Evolutionary conservation across 768 basidiomycete genomes (phyloP).

Genomic region (Cystobasidium ongulense): DNA sequence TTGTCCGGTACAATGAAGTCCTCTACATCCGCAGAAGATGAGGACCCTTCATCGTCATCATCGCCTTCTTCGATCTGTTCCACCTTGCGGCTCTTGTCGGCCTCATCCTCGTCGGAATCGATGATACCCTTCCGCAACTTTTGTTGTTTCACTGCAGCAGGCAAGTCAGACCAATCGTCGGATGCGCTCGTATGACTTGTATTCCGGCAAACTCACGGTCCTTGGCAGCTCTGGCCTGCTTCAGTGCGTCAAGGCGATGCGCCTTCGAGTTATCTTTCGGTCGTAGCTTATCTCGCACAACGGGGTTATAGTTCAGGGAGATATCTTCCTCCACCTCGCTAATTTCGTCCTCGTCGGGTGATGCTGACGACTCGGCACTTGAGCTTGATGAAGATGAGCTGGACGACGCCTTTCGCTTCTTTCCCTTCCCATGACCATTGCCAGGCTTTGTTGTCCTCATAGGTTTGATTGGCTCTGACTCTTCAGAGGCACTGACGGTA

Average conservation of each 20-base stretch:
- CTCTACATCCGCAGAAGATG: neutral
- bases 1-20: slow-evolving; percentile 2
- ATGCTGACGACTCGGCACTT: neutral
- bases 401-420: neutral
- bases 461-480: neutral
- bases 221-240: slow-evolving; percentile 8
- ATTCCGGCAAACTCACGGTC: neutral
- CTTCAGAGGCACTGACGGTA: neutral
- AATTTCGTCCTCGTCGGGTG: neutral
- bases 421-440: neutral
- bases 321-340: slow-evolving; percentile 13
- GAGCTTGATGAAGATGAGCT: slow-evolving; percentile 6
- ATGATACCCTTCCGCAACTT: slow-evolving; percentile 17
- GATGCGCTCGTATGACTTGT: neutral
- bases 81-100: neutral
- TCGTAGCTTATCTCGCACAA: slow-evolving; percentile 20
- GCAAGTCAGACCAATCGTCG: neutral
- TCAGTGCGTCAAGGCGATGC: slow-evolving; percentile 20
- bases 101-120: slow-evolving; percentile 22
- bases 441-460: neutral
- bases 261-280: slow-evolving; percentile 21
- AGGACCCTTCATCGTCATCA: neutral
- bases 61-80: neutral
- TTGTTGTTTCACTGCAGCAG: neutral
- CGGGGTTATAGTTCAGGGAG: slow-evolving; percentile 1